These are phyloP conservation scores for Verbascum thapsus DNA, from an alignment of 257 asterid genomes.

Conservation along the genomic window DNA sequence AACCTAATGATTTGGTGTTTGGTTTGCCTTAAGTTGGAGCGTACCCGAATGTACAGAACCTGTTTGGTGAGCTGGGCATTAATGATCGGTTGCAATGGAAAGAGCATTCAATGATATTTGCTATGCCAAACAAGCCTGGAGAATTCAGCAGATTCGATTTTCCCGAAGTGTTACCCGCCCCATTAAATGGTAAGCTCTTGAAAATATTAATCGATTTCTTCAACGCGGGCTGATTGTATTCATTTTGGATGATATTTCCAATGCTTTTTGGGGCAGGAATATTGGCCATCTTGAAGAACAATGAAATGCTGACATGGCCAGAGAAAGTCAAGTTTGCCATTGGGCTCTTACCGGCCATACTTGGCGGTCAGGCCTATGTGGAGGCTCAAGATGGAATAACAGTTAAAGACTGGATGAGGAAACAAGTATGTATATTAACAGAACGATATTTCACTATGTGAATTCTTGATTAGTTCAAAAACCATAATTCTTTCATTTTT, in stretches of 20 bases:
- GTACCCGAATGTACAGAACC: conserved; percentile 97
- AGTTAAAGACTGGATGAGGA: conserved; percentile 93
- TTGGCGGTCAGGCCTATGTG: conserved; percentile 93
- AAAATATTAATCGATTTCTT: not conserved
- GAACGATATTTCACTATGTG: not conserved
- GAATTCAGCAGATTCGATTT: conserved; percentile 96
- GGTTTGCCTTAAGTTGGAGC: conserved; percentile 85
- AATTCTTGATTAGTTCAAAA: conserved; percentile 17
- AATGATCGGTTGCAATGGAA: conserved; percentile 96
- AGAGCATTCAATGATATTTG: conserved; percentile 98
- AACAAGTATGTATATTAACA: conserved; percentile 56
- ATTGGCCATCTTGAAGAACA: conserved; percentile 91
- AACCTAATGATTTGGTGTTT: conserved; percentile 43
- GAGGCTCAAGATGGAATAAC: conserved; percentile 97
- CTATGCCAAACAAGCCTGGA: conserved; percentile 97
- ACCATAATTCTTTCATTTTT: not conserved
- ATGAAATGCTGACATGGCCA: conserved; percentile 97
- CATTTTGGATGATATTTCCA: not conserved
- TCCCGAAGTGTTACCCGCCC: conserved; percentile 84
- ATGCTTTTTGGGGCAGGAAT: conserved; percentile 53
- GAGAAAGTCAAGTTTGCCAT: conserved; percentile 95
- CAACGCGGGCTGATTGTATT: not conserved
- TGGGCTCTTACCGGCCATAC: conserved; percentile 94
- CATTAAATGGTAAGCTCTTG: conserved; percentile 70
- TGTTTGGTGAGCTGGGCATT: conserved; percentile 95